Evolutionary conservation across 768 basidiomycete species (phyloP), one percentile per base, ranked within the genome.

Genomic region (Tephrocybe rancida): DNA sequence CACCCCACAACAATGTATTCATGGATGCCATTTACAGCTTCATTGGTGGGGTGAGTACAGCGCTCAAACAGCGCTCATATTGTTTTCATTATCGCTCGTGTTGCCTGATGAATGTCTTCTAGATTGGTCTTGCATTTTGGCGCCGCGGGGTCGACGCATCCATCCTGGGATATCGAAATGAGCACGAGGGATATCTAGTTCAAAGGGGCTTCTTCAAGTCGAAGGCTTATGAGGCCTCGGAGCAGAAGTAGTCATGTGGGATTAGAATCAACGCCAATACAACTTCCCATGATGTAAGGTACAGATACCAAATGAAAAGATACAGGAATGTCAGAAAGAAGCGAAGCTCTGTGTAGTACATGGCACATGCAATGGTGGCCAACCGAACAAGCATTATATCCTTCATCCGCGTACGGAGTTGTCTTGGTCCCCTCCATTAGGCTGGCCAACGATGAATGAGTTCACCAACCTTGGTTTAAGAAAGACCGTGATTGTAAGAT

Each of bases 401-500:
- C 79, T 73, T 80, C 83, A 67, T 72, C 64, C 70, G 65, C 60
- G 47, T 55, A 50, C 57, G 70, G 70, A 72, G 65, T 68, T 13
- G 30, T 90, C 83, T 90, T 67, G 87, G 84, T 87, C 83, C 76
- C 80, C 78, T 84, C 88, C 88, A 91, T 92, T 90, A 84, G 76
- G 86, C 76, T 64, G 60, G 71, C 61, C 77, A 76, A 76, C 77
- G 74, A 74, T 51, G 65, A 60, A 52, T 44, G 59, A 64, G 59
- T 72, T 75, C 71, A 77, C 71, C 77, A 79, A 74, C 86, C 84
- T 87, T 87, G 87, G 84, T 88, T 63, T 60, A 73, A 82, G 80
- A 78, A 83, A 81, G 79, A 76, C 72, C 61, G 59, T 67, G 58
- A 67, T 41, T 62, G 50, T 59, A 30, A 52, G 47, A 55, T 62